Evolutionary conservation across 1,284 basidiomycete genomes (phyloP).

Genomic region (Naganishia albida): DNA sequence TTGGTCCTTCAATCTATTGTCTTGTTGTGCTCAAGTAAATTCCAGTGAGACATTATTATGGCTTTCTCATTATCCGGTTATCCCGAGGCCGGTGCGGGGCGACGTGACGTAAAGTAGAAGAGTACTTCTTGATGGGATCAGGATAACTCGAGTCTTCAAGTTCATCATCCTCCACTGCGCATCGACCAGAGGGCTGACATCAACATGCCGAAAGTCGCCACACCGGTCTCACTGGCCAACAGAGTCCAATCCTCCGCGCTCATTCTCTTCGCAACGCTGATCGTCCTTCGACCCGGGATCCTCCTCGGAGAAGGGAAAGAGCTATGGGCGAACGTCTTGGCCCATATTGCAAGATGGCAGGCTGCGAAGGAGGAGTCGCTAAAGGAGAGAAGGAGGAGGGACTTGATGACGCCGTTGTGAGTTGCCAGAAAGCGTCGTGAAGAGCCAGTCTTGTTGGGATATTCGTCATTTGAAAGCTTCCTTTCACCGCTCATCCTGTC

Average conservation of each 20-base stretch:
- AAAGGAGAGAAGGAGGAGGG: conserved; percentile 43
- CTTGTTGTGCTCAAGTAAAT: background rate
- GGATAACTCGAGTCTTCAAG: background rate
- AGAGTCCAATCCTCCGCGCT: conserved; percentile 9
- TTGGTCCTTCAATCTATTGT: background rate
- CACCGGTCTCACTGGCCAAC: background rate
- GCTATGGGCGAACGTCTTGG: background rate
- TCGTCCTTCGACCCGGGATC: conserved; percentile 20
- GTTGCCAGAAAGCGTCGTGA: no score
- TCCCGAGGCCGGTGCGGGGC: background rate
- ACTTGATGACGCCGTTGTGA: conserved; percentile 50
- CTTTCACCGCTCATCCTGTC: conserved; percentile 2
- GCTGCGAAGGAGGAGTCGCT: conserved; percentile 34
- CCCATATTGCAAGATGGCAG: conserved; percentile 38
- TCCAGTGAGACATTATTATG: background rate
- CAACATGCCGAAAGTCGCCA: background rate
- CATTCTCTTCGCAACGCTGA: conserved; percentile 17
- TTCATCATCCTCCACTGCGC: background rate
- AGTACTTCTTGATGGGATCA: no score
- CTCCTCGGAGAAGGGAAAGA: conserved; percentile 8
- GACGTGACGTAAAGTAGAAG: background rate
- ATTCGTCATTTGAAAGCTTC: background rate
- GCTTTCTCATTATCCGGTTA: conserved; percentile 1
- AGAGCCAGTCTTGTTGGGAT: background rate
- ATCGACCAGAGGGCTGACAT: background rate